phyloP scores from a whole-genome alignment of 208 protist genomes.

The Trypanosoma cruzi region DNA sequence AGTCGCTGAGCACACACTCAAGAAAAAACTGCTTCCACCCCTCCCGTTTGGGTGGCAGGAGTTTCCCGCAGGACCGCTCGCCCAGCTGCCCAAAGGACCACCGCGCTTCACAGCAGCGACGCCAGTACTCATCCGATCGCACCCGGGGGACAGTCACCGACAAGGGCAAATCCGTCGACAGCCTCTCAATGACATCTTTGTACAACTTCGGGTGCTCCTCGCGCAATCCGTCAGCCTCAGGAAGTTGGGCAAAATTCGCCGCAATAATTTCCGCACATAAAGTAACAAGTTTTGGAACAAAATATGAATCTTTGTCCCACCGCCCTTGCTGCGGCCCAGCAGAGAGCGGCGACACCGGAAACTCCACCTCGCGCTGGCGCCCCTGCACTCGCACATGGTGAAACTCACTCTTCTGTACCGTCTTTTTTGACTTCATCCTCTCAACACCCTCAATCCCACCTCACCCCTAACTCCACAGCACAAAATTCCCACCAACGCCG shows the following conservation, averaged over 20 bases:
- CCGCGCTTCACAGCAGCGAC: slow-evolving; percentile 70
- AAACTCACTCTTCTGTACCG: slow-evolving; percentile 55
- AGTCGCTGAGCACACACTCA: slow-evolving; percentile 76
- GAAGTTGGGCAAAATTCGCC: slow-evolving; percentile 53
- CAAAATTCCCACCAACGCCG: background rate
- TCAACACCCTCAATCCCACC: background rate
- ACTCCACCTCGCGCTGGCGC: slow-evolving; percentile 25
- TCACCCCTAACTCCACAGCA: background rate
- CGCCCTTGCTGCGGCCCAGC: slow-evolving; percentile 6
- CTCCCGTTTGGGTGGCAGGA: slow-evolving; percentile 38
- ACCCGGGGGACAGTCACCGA: slow-evolving; percentile 52
- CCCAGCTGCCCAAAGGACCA: slow-evolving; percentile 88
- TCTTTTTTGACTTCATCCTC: slow-evolving; percentile 15
- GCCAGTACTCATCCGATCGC: slow-evolving; percentile 46
- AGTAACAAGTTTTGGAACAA: slow-evolving; percentile 76
- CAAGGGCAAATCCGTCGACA: slow-evolving; percentile 63
- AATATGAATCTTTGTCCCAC: slow-evolving; percentile 53
- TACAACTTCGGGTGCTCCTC: slow-evolving; percentile 56
- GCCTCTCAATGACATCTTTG: slow-evolving; percentile 60
- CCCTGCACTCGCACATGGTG: slow-evolving; percentile 68
- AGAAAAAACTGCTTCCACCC: slow-evolving; percentile 90
- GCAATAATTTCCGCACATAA: slow-evolving; percentile 76
- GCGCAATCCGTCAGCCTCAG: slow-evolving; percentile 61
- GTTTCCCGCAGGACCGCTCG: slow-evolving; percentile 35
- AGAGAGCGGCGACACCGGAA: background rate